Base-by-base conservation (phyloP, 2,329 filamentous ascomycete genomes). In the Penicillium psychrosexuale region DNA sequence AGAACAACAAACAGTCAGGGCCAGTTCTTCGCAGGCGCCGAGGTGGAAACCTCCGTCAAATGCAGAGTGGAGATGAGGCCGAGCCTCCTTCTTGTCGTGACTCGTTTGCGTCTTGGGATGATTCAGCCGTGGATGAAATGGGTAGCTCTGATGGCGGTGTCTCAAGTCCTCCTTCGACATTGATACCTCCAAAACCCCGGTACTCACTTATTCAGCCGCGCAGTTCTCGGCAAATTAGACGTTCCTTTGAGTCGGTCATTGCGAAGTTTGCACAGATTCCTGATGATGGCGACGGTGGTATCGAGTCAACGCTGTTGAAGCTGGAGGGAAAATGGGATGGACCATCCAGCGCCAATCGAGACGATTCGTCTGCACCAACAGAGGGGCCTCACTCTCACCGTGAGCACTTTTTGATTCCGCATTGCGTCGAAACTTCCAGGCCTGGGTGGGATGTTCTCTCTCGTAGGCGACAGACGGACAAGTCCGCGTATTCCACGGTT, bases 301-400 rank as follows among this genome's bases (percentile, higher is more conserved):
- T 97, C 27, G 94, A 97, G 68, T 91, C 92, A n/a, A 90, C 94
- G 0, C 73, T 99, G 47, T 75, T 92, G 64, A 99, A 97, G 67
- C 80, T 99, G 0, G 94, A 99, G 75, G 94, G 94, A 9, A 93
- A 85, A 62, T 94, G 87, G 68, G 85, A 81, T 62, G 83, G 71
- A 7, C 68, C 66, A 62, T 62, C 67, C 38, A 52, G 58, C 33
- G 36, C 52, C 27, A 36, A 55, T 27, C 55, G 58, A 45, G 56
- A 47, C 2, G 40, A 59, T 31, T 51, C 36, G 15, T 45, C 40
- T 30, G 56, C 48, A 40, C 44, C 53, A 19, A 27, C 50, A 13
- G 42, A 31, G 27, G 47, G 22, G 19, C 37, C 55, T 31, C 28
- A 46, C 11, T 31, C 36, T 31, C 43, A 48, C 19, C 38, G 40